Conservation (phyloP, 2,329 filamentous ascomycete species). For the Colletotrichum agaves region DNA sequence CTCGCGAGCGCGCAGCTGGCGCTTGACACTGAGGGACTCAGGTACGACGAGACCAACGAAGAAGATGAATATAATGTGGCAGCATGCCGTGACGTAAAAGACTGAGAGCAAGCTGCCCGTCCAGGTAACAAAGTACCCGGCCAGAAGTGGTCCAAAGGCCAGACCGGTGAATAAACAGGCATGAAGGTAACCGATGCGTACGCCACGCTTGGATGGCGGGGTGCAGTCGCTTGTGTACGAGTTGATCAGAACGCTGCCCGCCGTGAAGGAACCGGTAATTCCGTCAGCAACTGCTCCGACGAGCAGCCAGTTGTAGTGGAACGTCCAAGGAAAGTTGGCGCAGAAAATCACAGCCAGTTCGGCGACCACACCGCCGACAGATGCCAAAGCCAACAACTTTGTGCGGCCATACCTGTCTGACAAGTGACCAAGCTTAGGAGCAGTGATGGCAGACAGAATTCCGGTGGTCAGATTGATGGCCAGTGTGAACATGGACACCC, state of each 20-base stretch:
- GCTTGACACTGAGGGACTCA: slow-evolving; percentile 82
- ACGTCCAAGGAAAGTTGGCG: slow-evolving; percentile 75
- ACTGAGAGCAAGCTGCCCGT: slow-evolving; percentile 81
- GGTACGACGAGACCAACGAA: slow-evolving; percentile 79
- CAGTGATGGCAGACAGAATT: slow-evolving; percentile 80
- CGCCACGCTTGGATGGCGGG: slow-evolving; percentile 79
- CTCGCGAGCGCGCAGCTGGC: slow-evolving; percentile 76
- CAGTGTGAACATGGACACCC: slow-evolving; percentile 82
- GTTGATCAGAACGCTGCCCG: slow-evolving; percentile 78
- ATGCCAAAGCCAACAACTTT: slow-evolving; percentile 76
- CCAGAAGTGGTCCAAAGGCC: slow-evolving; percentile 84
- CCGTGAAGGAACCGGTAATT: slow-evolving; percentile 87
- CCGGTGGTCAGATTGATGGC: slow-evolving; percentile 80
- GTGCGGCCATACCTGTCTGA: slow-evolving; percentile 90
- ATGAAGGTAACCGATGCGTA: slow-evolving; percentile 90
- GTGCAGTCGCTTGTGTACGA: slow-evolving; percentile 94
- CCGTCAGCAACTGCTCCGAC: slow-evolving; percentile 84
- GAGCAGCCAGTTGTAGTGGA: slow-evolving; percentile 84
- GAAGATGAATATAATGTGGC: slow-evolving; percentile 78
- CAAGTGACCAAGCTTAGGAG: slow-evolving; percentile 83
- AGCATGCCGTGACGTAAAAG: slow-evolving; percentile 82
- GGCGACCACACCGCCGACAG: slow-evolving; percentile 76
- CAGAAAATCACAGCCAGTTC: slow-evolving; percentile 84
- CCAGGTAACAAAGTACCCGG: slow-evolving; percentile 81
- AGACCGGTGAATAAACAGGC: slow-evolving; percentile 90